These are phyloP conservation scores for Blastobotrys illinoisensis DNA, from an alignment of 1,139 yeast genomes.

Conservation along the genomic window DNA sequence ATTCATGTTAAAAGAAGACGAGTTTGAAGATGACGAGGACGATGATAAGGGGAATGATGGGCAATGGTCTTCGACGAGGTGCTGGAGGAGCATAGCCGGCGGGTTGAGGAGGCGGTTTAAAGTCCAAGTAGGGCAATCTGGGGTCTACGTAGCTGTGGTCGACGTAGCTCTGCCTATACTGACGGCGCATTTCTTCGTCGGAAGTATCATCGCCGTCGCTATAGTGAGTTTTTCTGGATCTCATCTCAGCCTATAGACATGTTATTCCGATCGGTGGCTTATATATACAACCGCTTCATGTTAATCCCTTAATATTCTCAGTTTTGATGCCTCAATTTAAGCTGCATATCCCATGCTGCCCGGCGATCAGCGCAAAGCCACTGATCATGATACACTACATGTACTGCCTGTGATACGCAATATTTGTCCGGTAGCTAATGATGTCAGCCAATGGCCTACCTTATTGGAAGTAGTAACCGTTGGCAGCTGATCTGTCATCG, in stretches of 20 bases:
- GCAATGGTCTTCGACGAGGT: not conserved
- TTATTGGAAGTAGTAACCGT: too few relatives aligned
- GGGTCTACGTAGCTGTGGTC: not conserved
- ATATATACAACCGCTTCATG: not conserved
- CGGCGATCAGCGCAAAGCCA: too few relatives aligned
- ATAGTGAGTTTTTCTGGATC: not conserved
- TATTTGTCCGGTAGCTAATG: too few relatives aligned
- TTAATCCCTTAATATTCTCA: not conserved
- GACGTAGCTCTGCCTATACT: not conserved
- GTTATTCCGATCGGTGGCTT: not conserved
- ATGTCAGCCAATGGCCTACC: too few relatives aligned
- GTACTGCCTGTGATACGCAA: too few relatives aligned
- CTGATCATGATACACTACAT: too few relatives aligned
- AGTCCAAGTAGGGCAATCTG: too few relatives aligned
- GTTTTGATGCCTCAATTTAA: not conserved
- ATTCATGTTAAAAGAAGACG: not conserved
- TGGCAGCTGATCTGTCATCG: too few relatives aligned
- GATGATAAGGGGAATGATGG: not conserved
- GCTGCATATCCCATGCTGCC: not conserved
- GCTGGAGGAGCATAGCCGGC: not conserved
- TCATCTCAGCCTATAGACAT: not conserved
- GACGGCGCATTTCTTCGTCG: not conserved
- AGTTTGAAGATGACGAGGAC: not conserved
- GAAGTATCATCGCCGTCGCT: not conserved
- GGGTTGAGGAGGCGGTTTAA: too few relatives aligned